Evolutionary conservation across 2,329 filamentous ascomycete genomes (phyloP), one percentile per base, ranked within the genome.

Genomic region (Calonectria multiphialidica): DNA sequence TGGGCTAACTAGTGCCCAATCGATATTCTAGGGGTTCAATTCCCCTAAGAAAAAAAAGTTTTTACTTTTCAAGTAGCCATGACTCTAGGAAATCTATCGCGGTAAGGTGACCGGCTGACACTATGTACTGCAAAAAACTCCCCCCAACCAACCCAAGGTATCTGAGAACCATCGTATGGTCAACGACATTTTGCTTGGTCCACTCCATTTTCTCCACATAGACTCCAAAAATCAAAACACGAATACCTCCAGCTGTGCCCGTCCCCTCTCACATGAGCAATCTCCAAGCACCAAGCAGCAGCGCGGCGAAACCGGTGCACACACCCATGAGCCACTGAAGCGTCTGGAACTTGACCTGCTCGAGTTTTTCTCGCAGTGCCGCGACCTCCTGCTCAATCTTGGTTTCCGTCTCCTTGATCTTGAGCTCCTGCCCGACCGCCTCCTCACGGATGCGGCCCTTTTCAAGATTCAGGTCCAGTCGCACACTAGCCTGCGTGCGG

Each of bases 351-450:
- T 99, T 99, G 83, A 99, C 97, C 77, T 95, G 94, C 86, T 99
- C 97, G 59, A 99, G 89, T 86, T 97, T 93, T 87, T 98, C 97
- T 77, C 95, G 89, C 81, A 99, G 84, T 37, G 94, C 93, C 47
- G 96, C 96, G 66, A 97, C 95, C 87, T 98, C 97, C 86, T 98
- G 96, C 87, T 99, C 97, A 80, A 99, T 98, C 85, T 97, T 93
- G 70, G 96, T 98, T 87, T 99, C 97, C 15, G 97, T 98, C 89
- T 99, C 97, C 87, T 98, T 98, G 80, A 99, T 95, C 87, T 98
- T 97, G 85, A 99, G 91, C 84, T 99, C 97, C 86, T 98, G 97
- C 70, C 94, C 93, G 77, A 98, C 97, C 21, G 96, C 95, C 87
- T 99, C 97, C 85, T 99, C 97, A 74, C 97, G 89, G 77, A 98